Evolutionary conservation across 2,329 filamentous ascomycete genomes (phyloP).

Genomic region (Chalaropsis thielavioides): DNA sequence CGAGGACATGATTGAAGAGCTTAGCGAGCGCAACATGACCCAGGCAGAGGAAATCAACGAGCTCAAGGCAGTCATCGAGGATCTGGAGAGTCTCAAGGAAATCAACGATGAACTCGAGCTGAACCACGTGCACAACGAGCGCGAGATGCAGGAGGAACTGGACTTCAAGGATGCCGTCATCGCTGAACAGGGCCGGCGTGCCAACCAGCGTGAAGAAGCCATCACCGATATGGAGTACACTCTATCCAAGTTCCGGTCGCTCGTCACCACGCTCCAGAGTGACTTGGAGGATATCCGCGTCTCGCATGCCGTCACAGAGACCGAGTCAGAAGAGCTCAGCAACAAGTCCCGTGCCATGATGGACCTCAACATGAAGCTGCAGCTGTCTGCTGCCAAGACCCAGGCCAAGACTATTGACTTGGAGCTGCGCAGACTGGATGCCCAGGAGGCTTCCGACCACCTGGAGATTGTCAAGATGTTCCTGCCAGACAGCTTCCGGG

Average conservation of each 20-base stretch:
- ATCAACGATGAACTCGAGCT: constrained; percentile 88
- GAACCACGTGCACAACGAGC: constrained; percentile 85
- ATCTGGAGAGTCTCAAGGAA: constrained; percentile 79
- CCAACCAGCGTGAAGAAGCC: constrained; percentile 60
- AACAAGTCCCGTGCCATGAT: constrained; percentile 85
- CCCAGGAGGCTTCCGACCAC: constrained; percentile 77
- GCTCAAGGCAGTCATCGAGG: constrained; percentile 65
- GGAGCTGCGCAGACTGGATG: constrained; percentile 72
- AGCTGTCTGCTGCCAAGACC: constrained; percentile 76
- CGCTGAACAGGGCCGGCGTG: constrained; percentile 61
- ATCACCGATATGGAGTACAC: constrained; percentile 86
- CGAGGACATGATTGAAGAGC: constrained; percentile 86
- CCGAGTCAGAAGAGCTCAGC: constrained; percentile 79
- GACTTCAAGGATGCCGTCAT: constrained; percentile 78
- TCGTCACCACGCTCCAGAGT: constrained; percentile 71
- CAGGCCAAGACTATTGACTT: constrained; percentile 91
- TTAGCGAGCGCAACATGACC: constrained; percentile 74
- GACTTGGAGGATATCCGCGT: constrained; percentile 87
- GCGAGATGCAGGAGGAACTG: constrained; percentile 85
- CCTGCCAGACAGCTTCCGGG: constrained; percentile 67
- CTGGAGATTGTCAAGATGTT: constrained; percentile 80
- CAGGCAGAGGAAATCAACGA: constrained; percentile 74
- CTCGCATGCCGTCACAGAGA: constrained; percentile 82
- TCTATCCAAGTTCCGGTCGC: constrained; percentile 71
- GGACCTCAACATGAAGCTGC: constrained; percentile 89